Evolutionary conservation across 305 asterid genomes (phyloP), one percentile per base, ranked within the genome.

Genomic region (Fraxinus velutina): DNA sequence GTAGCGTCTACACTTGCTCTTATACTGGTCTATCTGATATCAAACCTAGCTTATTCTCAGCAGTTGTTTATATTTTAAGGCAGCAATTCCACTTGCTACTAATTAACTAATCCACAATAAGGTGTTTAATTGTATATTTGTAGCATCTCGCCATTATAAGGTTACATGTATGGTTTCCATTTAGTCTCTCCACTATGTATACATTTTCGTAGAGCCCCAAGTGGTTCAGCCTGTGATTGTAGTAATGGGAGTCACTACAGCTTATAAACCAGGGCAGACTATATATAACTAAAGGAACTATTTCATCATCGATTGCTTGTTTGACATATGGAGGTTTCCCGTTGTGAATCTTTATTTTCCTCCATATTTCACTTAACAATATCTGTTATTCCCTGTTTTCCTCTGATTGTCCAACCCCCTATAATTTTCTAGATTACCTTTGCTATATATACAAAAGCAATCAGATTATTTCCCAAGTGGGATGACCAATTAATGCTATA

Each of bases 21-120:
- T n/a, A 81, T 76, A 70, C 19, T 72, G 44, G 7, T 17, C 44
- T 70, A 77, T 71, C 22, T 50, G 30, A 19, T 36, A 50, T 39
- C 30, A 75, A 32, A 76, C 77, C 75, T 21, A 64, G 34, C 72
- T 73, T 47, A 37, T 12, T 30, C 70, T 22, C 76, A 78, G 83
- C 77, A 39, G 37, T 42, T 84, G 36, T 76, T 37, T 12, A 62
- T 39, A 39, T 39, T 24, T 39, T 55, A 36, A 68, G 39, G 30
- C 55, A 13, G 13, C 22, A 19, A 68, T 80, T 47, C 52, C 17
- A 33, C 39, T 79, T 36, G 60, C 24, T 22, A 13, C 33, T 64
- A 24, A 64, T 22, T 73, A 30, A 32, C 12, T 37, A 62, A 62
- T 73, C 62, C 73, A 47, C 66, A 6, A 6, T 8, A 37, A 33